Evolutionary conservation across 2,329 filamentous ascomycete species (phyloP).

Genomic region (Onygenales sp.): DNA sequence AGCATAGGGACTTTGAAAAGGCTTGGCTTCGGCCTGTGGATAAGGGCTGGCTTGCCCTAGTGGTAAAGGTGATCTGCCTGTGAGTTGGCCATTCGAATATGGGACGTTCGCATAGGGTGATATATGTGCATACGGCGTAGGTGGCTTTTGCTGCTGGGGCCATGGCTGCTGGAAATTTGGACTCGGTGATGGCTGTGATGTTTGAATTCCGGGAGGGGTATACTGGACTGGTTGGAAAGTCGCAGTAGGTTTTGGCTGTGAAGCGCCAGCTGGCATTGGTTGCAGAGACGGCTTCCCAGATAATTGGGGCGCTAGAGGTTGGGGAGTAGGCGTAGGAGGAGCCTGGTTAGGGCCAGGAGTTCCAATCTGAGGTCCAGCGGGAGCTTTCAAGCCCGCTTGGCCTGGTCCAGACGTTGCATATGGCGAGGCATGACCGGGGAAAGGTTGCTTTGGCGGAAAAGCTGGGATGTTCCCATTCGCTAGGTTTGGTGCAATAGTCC

Average conservation of each 20-base stretch:
- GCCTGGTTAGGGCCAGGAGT: neutral
- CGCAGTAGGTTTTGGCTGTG: neutral
- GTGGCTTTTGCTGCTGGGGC: constrained; percentile 23
- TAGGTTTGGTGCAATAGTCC: constrained; percentile 6
- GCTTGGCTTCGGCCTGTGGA: constrained; percentile 3
- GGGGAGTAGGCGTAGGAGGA: neutral
- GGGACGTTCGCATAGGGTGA: constrained; percentile 13
- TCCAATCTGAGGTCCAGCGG: neutral
- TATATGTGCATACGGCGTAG: constrained; percentile 20
- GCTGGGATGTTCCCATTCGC: constrained; percentile 13
- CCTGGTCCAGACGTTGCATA: constrained; percentile 4
- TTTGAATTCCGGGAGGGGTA: neutral
- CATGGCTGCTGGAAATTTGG: constrained; percentile 27
- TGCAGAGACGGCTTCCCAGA: neutral
- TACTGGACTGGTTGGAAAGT: neutral
- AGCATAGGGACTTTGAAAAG: constrained; percentile 5
- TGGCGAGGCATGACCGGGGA: constrained; percentile 10
- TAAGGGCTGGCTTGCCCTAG: constrained; percentile 7
- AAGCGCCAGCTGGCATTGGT: neutral
- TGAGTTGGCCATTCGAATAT: constrained; percentile 5
- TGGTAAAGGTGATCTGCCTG: constrained; percentile 4
- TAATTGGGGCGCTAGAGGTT: neutral
- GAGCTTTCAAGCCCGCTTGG: neutral
- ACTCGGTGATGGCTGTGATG: neutral
- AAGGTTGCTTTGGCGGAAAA: constrained; percentile 16